phyloP scores from a whole-genome alignment of 495 filamentous ascomycete species.

The Penicillium atrosanguineum region DNA sequence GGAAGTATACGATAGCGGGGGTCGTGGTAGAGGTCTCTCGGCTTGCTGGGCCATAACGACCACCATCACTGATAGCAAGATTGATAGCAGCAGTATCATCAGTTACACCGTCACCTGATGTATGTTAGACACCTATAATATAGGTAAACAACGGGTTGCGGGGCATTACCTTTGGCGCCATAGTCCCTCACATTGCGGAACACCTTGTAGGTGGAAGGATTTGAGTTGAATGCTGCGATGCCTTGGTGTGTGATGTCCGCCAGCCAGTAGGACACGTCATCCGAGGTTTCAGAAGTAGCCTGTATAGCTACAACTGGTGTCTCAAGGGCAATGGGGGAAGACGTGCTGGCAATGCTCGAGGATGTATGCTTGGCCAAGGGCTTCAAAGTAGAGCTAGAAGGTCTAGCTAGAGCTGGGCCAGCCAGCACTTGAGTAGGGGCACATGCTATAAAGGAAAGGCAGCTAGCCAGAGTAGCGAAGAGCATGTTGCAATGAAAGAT shows the following conservation, averaged over 20 bases:
- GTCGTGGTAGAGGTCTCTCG: slow-evolving; percentile 50
- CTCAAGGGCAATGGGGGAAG: slow-evolving; percentile 1
- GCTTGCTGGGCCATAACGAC: slow-evolving; percentile 49
- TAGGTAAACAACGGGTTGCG: neutral
- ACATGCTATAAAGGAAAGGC: slow-evolving; percentile 17
- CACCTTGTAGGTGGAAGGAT: slow-evolving; percentile 55
- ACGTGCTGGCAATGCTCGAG: slow-evolving; percentile 13
- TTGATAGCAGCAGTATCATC: slow-evolving; percentile 68
- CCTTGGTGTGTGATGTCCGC: slow-evolving; percentile 64
- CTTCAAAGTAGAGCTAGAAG: slow-evolving; percentile 18
- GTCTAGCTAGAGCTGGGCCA: slow-evolving; percentile 19
- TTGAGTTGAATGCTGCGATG: slow-evolving; percentile 54
- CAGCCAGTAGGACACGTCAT: slow-evolving; percentile 60
- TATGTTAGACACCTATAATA: neutral
- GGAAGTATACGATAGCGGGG: slow-evolving; percentile 63
- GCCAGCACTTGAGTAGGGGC: slow-evolving; percentile 22
- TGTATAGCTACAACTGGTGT: neutral
- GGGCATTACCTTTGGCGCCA: slow-evolving; percentile 51
- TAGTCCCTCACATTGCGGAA: slow-evolving; percentile 81
- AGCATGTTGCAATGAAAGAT: slow-evolving; percentile 16
- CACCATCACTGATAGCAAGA: slow-evolving; percentile 52
- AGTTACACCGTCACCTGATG: slow-evolving; percentile 55
- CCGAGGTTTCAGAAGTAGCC: slow-evolving; percentile 17
- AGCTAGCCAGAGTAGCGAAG: slow-evolving; percentile 11
- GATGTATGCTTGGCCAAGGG: slow-evolving; percentile 15